Evolutionary conservation across 768 basidiomycete species (phyloP), one percentile per base, ranked within the genome.

Genomic region (Megacollybia marginata): DNA sequence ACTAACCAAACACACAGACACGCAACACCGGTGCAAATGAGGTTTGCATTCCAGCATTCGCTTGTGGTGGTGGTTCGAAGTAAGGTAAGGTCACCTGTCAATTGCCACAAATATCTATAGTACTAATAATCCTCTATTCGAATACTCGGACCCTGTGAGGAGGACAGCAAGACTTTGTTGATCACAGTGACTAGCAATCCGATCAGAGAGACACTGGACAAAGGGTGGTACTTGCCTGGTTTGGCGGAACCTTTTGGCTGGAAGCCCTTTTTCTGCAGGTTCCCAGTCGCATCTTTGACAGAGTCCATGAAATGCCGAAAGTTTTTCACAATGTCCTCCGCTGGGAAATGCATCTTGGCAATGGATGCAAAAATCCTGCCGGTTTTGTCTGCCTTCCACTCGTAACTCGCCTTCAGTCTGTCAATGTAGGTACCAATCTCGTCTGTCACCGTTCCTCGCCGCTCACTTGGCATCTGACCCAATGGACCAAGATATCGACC

Each of bases 401-500:
- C 93, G 43, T 85, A 82, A 4, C 85, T 83, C 11, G 89, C 91
- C 49, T 82, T 79, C 33, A 95, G 76, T 45, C 80, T 79, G 57
- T 80, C 75, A 50, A 99, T 82, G 55, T 88, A 94, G 11, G 82
- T 82, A 12, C 75, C 83, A 38, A 97, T 74, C 52, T 97, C 91
- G 46, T 92, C 88, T 1, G 91, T 90, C 16, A 98, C 95, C 1
- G 94, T 94, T 5, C 96, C 96, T 50, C 93, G 78, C 64, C 93
- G 83, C 54, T 87, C 90, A 7, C 89, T 88, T 10, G 96, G 96
- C 94, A 99, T 96, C 42, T 98, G 69, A 49, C 95, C 95, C 47
- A 90, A 81, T 38, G 92, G 94, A 57, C 95, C 82, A 67, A 67
- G 88, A 71, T 65, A 86, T 68, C 69, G 89, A 69, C 64, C 93